phyloP scores from a whole-genome alignment of 768 basidiomycete species.

The Boletus coccyginus region DNA sequence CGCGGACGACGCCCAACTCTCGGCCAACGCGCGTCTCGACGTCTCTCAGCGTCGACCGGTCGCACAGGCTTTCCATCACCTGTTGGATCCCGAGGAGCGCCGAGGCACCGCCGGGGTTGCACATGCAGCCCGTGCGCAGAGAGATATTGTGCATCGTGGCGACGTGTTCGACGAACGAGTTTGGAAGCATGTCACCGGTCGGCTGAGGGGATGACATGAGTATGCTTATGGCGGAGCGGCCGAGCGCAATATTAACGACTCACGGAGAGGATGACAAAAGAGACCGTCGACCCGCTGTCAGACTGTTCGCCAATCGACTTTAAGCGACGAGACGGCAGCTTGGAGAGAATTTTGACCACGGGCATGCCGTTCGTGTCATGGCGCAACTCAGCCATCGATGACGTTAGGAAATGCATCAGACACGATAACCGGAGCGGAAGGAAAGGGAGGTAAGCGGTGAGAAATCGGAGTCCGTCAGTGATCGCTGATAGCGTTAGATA shows the following conservation, averaged over 20 bases:
- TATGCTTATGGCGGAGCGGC: neutral
- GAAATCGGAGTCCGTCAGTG: conserved; percentile 72
- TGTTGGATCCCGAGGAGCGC: conserved; percentile 64
- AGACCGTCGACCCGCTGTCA: conserved; percentile 62
- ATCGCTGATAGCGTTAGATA: conserved; percentile 76
- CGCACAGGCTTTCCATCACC: conserved; percentile 59
- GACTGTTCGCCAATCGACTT: conserved; percentile 61
- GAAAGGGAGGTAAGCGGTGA: conserved; percentile 76
- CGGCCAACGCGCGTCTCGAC: conserved; percentile 60
- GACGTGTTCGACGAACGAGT: conserved; percentile 70
- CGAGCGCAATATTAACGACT: conserved; percentile 23
- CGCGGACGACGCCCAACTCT: conserved; percentile 72
- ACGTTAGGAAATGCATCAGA: conserved; percentile 59
- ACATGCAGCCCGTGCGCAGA: conserved; percentile 83
- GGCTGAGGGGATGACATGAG: conserved; percentile 40
- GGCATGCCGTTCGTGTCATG: conserved; percentile 60
- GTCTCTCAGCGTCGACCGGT: conserved; percentile 57
- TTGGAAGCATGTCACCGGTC: conserved; percentile 62
- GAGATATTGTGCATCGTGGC: conserved; percentile 66
- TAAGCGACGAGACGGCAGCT: conserved; percentile 50
- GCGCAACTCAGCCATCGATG: conserved; percentile 53
- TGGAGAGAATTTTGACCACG: conserved; percentile 68
- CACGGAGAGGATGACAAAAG: conserved; percentile 63
- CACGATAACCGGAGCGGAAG: conserved; percentile 72
- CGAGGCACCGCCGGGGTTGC: conserved; percentile 81